phyloP scores from a whole-genome alignment of 2,329 filamentous ascomycete genomes.

The Talaromyces sp. region DNA sequence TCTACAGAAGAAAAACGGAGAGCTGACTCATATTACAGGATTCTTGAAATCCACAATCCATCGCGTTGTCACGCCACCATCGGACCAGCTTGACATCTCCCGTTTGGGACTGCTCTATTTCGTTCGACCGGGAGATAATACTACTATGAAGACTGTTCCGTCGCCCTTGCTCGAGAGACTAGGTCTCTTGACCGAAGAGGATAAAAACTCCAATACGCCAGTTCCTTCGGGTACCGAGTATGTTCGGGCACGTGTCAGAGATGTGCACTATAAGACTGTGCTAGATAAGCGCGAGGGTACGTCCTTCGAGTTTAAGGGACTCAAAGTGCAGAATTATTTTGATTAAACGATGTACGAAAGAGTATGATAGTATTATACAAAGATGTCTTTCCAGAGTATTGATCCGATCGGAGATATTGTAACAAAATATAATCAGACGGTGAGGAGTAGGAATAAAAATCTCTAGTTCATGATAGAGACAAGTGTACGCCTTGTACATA shows the following conservation, averaged over 20 bases:
- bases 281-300: slow-evolving; percentile 42
- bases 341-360: slow-evolving; percentile 5
- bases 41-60: slow-evolving; percentile 31
- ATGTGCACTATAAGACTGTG: slow-evolving; percentile 44
- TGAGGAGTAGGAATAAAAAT: not conserved
- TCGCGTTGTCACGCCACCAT: slow-evolving; percentile 30
- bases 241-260: slow-evolving; percentile 43
- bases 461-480: not conserved
- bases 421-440: not conserved
- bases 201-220: slow-evolving; percentile 31
- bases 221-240: slow-evolving; percentile 42
- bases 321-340: slow-evolving; percentile 36
- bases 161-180: slow-evolving; percentile 33
- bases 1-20: not conserved
- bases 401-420: not conserved
- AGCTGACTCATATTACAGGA: not conserved
- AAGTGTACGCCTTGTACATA: not conserved
- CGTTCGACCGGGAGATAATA: slow-evolving; percentile 28
- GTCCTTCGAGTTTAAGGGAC: slow-evolving; percentile 40
- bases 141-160: slow-evolving; percentile 29
- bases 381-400: not conserved
- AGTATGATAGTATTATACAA: not conserved
- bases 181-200: slow-evolving; percentile 35
- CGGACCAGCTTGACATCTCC: slow-evolving; percentile 27
- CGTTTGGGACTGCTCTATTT: slow-evolving; percentile 36